phyloP scores from a whole-genome alignment of 495 filamentous ascomycete genomes.

The Neurospora sp. region DNA sequence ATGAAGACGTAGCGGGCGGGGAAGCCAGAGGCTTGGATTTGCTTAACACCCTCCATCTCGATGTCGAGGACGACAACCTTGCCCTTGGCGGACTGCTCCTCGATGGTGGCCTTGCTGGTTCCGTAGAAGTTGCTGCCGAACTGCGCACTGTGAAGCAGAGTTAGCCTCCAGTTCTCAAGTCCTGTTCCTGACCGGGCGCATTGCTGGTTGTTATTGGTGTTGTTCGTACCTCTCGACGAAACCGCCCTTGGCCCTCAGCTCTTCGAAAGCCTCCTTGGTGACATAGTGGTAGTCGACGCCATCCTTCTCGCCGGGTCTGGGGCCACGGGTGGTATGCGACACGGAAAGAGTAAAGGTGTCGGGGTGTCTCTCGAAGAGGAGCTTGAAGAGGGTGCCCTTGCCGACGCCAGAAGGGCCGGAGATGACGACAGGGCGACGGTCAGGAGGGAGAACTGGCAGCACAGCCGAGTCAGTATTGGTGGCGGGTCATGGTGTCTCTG shows the following conservation, averaged over 20 bases:
- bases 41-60: conserved; percentile 98
- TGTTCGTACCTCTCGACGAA: conserved; percentile 58
- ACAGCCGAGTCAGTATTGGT: conserved; percentile 5
- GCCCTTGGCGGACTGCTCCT: conserved; percentile 59
- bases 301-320: conserved; percentile 64
- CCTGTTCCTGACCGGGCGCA: not conserved
- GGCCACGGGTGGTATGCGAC: conserved; percentile 75
- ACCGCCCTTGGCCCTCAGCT: conserved; percentile 54
- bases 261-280: conserved; percentile 55
- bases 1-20: conserved; percentile 79
- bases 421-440: conserved; percentile 64
- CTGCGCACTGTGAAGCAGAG: conserved; percentile 45
- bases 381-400: conserved; percentile 76
- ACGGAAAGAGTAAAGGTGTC: conserved; percentile 72
- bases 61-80: conserved; percentile 70
- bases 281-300: conserved; percentile 79
- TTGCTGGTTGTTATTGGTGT: not conserved
- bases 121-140: conserved; percentile 89
- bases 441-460: conserved; percentile 21
- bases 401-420: conserved; percentile 80
- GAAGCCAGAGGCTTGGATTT: conserved; percentile 69
- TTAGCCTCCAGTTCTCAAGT: not conserved
- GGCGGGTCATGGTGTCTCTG: not conserved
- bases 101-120: conserved; percentile 66
- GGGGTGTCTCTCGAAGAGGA: conserved; percentile 55